phyloP scores from a whole-genome alignment of 2,329 filamentous ascomycete species.

The Tolypocladium ovalisporum region DNA sequence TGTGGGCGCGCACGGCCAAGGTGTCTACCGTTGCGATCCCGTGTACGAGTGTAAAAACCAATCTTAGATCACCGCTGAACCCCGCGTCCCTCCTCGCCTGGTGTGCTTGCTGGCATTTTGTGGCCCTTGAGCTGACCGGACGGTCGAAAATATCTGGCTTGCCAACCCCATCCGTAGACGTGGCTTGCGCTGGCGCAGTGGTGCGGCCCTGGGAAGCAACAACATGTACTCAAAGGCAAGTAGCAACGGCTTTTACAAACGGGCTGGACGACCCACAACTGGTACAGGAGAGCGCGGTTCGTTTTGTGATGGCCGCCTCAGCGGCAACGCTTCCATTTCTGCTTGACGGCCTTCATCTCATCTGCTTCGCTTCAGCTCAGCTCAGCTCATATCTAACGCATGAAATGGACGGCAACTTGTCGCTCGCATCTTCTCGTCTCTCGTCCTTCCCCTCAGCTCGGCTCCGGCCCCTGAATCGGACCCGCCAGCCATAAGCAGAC shows the following conservation, averaged over 20 bases:
- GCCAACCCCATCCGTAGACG: background rate
- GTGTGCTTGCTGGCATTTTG: background rate
- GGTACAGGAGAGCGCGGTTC: background rate
- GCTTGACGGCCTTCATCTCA: background rate
- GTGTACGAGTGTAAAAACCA: slow-evolving; percentile 28
- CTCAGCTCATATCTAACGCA: background rate
- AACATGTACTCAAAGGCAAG: background rate
- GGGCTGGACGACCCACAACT: background rate
- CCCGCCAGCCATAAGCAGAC: background rate
- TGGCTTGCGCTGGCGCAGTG: background rate
- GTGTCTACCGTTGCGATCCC: slow-evolving; percentile 2
- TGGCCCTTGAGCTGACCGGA: background rate
- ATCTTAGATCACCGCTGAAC: slow-evolving; percentile 7
- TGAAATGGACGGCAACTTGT: background rate
- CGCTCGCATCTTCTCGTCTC: background rate
- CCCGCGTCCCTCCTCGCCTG: background rate
- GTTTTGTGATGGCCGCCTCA: background rate
- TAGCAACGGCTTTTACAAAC: background rate
- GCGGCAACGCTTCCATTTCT: background rate
- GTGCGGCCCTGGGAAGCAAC: background rate
- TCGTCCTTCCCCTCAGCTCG: background rate
- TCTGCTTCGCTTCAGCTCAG: background rate
- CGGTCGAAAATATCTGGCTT: background rate
- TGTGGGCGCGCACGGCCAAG: background rate
- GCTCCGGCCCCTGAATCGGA: background rate